phyloP scores from a whole-genome alignment of 2,329 filamentous ascomycete species.

The Phialophora macrospora region DNA sequence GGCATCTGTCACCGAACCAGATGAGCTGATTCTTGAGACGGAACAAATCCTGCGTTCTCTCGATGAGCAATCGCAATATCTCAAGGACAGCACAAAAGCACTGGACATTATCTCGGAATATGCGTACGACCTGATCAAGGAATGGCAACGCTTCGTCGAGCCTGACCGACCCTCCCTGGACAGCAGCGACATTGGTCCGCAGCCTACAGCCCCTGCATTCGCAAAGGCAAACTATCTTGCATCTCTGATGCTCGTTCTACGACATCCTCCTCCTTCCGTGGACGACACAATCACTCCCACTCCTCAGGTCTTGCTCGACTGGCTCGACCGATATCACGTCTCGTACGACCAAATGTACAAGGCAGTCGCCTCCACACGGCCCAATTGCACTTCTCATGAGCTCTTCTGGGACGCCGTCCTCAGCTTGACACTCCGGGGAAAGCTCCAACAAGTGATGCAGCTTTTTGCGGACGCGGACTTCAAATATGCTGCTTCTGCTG shows the following conservation, averaged over 20 bases:
- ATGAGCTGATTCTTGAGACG: conserved; percentile 73
- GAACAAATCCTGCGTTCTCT: conserved; percentile 71
- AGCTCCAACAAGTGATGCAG: conserved; percentile 68
- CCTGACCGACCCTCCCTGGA: conserved; percentile 45
- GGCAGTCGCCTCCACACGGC: conserved; percentile 66
- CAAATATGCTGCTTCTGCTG: conserved; percentile 69
- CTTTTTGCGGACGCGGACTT: conserved; percentile 78
- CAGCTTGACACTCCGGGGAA: conserved; percentile 74
- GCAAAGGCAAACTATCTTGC: conserved; percentile 80
- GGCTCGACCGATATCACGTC: conserved; percentile 78
- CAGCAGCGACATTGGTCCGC: conserved; percentile 67
- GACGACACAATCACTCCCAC: conserved; percentile 54
- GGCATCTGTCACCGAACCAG: conserved; percentile 69
- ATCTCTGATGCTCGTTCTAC: conserved; percentile 75
- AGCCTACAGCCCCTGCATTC: conserved; percentile 65
- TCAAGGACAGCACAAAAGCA: conserved; percentile 43
- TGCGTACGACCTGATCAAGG: conserved; percentile 29
- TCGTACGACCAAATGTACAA: conserved; percentile 70
- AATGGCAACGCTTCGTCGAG: conserved; percentile 44
- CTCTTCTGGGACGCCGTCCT: conserved; percentile 88
- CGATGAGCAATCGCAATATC: conserved; percentile 56
- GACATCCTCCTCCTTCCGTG: conserved; percentile 65
- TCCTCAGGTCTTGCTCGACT: conserved; percentile 79
- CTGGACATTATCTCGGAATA: conserved; percentile 24
- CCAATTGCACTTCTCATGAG: conserved; percentile 75